Conservation (phyloP, 2,329 filamentous ascomycete species). For the Botrytis deweyae region DNA sequence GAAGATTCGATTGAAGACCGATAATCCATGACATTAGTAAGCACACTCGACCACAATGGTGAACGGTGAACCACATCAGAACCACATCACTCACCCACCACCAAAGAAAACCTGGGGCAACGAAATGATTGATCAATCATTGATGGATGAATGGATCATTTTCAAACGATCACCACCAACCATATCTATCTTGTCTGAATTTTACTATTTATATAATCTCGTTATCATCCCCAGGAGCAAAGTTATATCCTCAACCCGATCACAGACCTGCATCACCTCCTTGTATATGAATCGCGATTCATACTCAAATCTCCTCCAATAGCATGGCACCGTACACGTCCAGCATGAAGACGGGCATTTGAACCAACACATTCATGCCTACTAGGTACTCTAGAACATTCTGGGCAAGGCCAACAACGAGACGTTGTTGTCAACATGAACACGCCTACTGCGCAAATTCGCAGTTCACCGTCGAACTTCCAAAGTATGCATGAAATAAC, state of each 20-base stretch:
- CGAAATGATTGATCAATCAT: not conserved
- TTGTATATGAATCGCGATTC: not conserved
- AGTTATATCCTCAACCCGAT: not conserved
- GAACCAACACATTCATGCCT: not conserved
- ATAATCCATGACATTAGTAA: constrained; percentile 4
- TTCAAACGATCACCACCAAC: not conserved
- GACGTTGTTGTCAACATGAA: constrained; percentile 14
- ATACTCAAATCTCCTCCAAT: not conserved
- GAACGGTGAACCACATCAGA: not conserved
- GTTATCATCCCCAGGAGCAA: not conserved
- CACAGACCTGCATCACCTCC: not conserved
- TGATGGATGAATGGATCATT: not conserved
- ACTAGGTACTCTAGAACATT: constrained; percentile 9
- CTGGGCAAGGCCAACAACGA: constrained; percentile 4
- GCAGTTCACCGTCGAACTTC: not conserved
- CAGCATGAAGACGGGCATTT: constrained; percentile 3
- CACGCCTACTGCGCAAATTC: not conserved
- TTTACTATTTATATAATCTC: not conserved
- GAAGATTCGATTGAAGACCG: not conserved
- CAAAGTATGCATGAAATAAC: not conserved
- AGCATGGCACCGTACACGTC: not conserved
- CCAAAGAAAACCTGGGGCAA: not conserved
- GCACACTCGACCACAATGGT: not conserved
- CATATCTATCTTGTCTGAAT: not conserved
- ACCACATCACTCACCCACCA: not conserved